phyloP scores from a whole-genome alignment of 352 stramenopile species.

The Thalassiosira hispida region DNA sequence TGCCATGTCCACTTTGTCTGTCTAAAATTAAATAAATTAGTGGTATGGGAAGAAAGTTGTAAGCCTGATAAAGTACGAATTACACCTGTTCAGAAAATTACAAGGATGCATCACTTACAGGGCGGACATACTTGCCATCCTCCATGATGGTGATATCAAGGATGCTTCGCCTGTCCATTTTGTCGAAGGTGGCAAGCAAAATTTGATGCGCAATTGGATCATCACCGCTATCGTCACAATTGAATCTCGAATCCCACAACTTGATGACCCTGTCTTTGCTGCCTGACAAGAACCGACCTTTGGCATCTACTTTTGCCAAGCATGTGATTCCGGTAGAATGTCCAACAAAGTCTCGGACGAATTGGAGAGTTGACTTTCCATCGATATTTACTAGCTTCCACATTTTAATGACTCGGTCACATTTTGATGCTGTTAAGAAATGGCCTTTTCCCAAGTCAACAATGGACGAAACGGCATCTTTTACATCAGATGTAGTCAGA shows the following conservation, averaged over 20 bases:
- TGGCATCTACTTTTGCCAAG: constrained; percentile 31
- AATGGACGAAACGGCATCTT: constrained; percentile 42
- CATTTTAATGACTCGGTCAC: constrained; percentile 49
- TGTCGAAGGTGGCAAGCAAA: constrained; percentile 40
- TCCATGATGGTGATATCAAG: constrained; percentile 36
- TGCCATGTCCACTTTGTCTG: constrained; percentile 41
- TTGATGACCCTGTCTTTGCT: constrained; percentile 39
- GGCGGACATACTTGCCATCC: constrained; percentile 42
- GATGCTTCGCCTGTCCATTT: constrained; percentile 18
- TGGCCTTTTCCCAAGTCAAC: constrained; percentile 32
- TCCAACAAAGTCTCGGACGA: constrained; percentile 40
- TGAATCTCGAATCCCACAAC: constrained; percentile 53
- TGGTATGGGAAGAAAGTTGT: too few relatives aligned
- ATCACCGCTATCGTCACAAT: constrained; percentile 32
- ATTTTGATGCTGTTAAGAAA: constrained; percentile 46
- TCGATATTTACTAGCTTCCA: constrained; percentile 33
- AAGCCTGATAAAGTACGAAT: too few relatives aligned
- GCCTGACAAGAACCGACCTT: constrained; percentile 50
- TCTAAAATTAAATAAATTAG: too few relatives aligned
- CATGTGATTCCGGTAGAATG: constrained; percentile 31
- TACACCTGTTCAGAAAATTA: too few relatives aligned
- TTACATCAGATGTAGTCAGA: not conserved
- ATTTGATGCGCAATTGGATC: constrained; percentile 7
- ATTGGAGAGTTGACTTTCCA: constrained; percentile 1
- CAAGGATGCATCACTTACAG: too few relatives aligned